Percentiles rank a stretch among this genome's conserved stretches.
phyloP scores from a whole-genome alignment of 1,284 basidiomycete species.

The Boletellus sp. region DNA sequence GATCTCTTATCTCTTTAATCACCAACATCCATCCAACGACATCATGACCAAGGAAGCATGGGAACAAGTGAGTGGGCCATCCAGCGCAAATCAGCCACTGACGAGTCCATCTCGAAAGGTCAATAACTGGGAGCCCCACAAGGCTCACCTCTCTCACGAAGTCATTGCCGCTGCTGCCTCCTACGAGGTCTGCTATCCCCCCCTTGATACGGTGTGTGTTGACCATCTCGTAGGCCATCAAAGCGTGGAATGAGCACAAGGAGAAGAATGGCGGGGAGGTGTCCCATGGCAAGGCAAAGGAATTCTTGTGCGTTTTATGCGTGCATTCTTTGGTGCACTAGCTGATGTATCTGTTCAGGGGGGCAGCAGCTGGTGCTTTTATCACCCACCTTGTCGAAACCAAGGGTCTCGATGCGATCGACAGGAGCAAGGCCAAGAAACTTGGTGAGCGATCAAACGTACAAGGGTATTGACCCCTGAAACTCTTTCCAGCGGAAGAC shows the following conservation, averaged over 20 bases:
- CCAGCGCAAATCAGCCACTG: neutral
- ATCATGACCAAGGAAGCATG: conserved; percentile 19
- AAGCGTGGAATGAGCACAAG: conserved; percentile 23
- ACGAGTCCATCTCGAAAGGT: conserved; percentile 26
- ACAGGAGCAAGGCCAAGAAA: conserved; percentile 36
- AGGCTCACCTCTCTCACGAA: conserved; percentile 30
- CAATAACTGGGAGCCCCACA: conserved; percentile 31
- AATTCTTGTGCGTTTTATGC: conserved; percentile 21
- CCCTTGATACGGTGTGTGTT: neutral
- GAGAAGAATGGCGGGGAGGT: conserved; percentile 14
- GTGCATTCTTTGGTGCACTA: too few species aligned
- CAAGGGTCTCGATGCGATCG: conserved; percentile 46
- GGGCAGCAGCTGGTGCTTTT: conserved; percentile 40
- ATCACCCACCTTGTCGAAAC: conserved; percentile 47
- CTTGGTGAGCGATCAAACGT: conserved; percentile 6
- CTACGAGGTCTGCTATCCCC: conserved; percentile 16
- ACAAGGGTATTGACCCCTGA: neutral
- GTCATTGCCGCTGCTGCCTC: conserved; percentile 29
- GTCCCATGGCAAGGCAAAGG: conserved; percentile 20
- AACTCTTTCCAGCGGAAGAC: conserved; percentile 6
- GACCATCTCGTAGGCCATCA: conserved; percentile 23
- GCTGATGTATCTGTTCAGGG: conserved; percentile 15
- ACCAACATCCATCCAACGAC: neutral
- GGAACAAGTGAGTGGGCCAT: conserved; percentile 12
- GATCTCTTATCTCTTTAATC: conserved; percentile 15